Base-by-base conservation (phyloP, 2,329 filamentous ascomycete genomes). In the Neopestalotiopsis clavispora region DNA sequence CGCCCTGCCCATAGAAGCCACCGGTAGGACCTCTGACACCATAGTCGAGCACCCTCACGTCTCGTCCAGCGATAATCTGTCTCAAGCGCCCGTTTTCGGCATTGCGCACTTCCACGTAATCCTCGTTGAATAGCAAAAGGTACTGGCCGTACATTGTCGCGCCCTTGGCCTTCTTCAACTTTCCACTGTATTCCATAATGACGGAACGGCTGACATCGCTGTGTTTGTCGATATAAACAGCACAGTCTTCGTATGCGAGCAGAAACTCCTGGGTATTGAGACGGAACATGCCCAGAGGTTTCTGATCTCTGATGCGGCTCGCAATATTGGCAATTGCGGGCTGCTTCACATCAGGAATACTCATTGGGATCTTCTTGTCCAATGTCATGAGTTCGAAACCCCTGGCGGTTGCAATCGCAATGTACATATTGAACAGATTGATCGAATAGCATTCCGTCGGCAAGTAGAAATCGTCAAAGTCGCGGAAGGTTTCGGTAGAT, bases 111-210 rank as follows among this genome's bases (percentile, higher is more conserved):
- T 99, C 96, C 62, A 99, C 94, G 74, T 98, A 99, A 80, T 98
- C 95, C 28, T 93, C 92, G 79, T 98, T 96, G 83, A 98, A 97
- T 4, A 99, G 89, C 7, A 99, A 85, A 4, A 99, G 88, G 79
- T 97, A 98, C 69, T 94, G 92, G 1, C 94, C 95, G 75, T 94
- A 97, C 83, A 98, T 91, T 71, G 94, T 96, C 1, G 95, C 95
- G 13, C 90, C 90, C 71, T 92, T 91, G 1, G 96, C 96, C 79
- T 89, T 89, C 80, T 89, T 89, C 78, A 89, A 87, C 76, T 92
- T 95, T 73, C 96, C 96, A n/a, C 97, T 96, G 79, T 98, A 99
- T 78, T 98, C 94, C 94, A 99, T 97, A 76, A 98, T 95, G 69
- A 98, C 94, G 34, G 92, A 94, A 60, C 97, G 92, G 52, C 91